Evolutionary conservation across 331 rosid genomes (phyloP).

Genomic region (Arachis monticola): DNA sequence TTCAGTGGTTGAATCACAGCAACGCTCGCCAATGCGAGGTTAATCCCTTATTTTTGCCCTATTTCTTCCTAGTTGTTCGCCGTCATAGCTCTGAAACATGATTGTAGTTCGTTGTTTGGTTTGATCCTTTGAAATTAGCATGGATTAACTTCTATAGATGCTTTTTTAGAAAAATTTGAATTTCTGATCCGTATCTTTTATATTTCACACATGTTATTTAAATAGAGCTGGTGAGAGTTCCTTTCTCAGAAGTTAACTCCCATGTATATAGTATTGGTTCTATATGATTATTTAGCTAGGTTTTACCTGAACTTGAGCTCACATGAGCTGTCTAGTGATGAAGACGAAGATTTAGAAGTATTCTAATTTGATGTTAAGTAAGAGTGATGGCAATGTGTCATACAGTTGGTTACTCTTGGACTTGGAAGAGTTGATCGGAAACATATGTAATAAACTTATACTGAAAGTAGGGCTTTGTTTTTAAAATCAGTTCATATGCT

Average conservation of each 20-base stretch:
- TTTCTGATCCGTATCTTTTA: conserved; percentile 1
- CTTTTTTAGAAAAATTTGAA: neutral
- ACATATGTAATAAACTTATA: neutral
- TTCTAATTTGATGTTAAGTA: conserved; percentile 9
- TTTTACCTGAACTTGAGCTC: conserved; percentile 10
- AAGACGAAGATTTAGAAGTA: neutral
- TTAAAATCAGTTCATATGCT: conserved; percentile 2
- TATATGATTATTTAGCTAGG: conserved; percentile 20
- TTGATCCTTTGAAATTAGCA: conserved; percentile 14
- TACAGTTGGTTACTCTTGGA: conserved; percentile 8
- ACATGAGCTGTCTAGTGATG: conserved; percentile 14
- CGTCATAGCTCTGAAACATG: neutral
- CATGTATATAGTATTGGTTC: neutral
- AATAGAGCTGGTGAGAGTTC: neutral
- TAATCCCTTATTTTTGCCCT: conserved; percentile 16
- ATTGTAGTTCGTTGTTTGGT: conserved; percentile 2
- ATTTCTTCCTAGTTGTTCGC: conserved; percentile 8
- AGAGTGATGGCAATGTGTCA: conserved; percentile 4
- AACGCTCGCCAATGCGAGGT: conserved; percentile 99
- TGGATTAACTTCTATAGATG: neutral
- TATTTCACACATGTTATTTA: neutral
- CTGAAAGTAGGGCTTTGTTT: conserved; percentile 10
- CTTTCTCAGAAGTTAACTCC: neutral
- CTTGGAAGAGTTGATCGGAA: conserved; percentile 24
- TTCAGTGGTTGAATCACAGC: conserved; percentile 99